Percentiles rank a stretch among this genome's conserved stretches.
Evolutionary conservation across 257 asterid genomes (phyloP).

Genomic region (Craterostigma plantagineum): DNA sequence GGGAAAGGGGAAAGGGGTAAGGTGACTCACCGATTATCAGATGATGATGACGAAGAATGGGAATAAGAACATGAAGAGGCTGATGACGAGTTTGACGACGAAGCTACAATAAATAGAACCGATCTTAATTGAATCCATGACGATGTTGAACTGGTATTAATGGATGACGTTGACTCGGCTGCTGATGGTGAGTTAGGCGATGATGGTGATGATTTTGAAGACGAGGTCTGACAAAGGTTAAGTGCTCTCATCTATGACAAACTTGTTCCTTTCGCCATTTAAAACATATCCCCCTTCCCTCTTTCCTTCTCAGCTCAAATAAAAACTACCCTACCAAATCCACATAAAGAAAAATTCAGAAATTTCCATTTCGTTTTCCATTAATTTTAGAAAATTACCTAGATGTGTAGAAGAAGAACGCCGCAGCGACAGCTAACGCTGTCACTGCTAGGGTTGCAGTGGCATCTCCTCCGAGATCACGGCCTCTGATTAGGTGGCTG

Average conservation of each 20-base stretch:
- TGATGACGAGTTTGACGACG: constrained; percentile 46
- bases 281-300: too few species aligned
- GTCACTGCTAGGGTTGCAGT: too few species aligned
- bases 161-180: constrained; percentile 34
- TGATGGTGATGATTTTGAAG: constrained; percentile 55
- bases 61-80: constrained; percentile 20
- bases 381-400: too few species aligned
- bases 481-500: too few species aligned
- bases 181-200: constrained; percentile 30
- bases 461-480: too few species aligned
- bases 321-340: too few species aligned
- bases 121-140: constrained; percentile 94
- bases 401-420: too few species aligned
- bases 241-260: constrained; percentile 73
- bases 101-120: constrained; percentile 68
- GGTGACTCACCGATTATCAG: constrained; percentile 67
- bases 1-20: constrained; percentile 6
- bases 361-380: too few species aligned
- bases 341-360: too few species aligned
- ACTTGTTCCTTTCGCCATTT: background rate
- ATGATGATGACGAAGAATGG: constrained; percentile 29
- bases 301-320: too few species aligned
- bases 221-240: constrained; percentile 74
- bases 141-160: constrained; percentile 14
- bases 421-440: too few species aligned